Base-by-base conservation (phyloP, 768 basidiomycete genomes). In the Asterophora parasitica region DNA sequence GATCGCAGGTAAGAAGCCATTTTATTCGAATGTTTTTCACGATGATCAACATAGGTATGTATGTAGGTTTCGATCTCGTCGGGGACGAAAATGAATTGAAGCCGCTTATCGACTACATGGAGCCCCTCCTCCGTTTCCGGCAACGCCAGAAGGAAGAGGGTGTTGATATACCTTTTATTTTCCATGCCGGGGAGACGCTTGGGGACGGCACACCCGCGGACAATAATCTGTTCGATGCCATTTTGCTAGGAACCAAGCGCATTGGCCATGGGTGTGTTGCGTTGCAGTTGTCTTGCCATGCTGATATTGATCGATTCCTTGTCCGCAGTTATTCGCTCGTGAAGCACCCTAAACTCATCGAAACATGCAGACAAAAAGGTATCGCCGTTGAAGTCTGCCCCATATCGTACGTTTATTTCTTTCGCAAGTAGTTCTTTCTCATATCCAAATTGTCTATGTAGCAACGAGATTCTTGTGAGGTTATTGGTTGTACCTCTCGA, bases 111-210 rank as follows among this genome's bases (percentile, higher is more conserved):
- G 65, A 85, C 57, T 89, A 88, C 59, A 60, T 81, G 23, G 75
- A 78, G 28, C 75, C 76, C 8, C 69, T 92, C 5, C 62, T 84
- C 4, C 68, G 65, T 35, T 90, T 89, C 67, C 66, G 73, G 26
- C 65, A 74, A 40, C 76, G 77, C 19, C 76, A 79, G 56, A 70
- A 77, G 42, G 77, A 81, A 50, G 68, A 75, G 37, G 73, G 77
- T 0, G 55, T 90, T 1, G 75, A 82, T 26, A 79, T 89, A 19
- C 88, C 88, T 0, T 88, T 87, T 63, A 74, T 89, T 39, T 81
- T 88, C 56, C 88, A 90, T 56, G 86, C 85, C 0, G 88, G 88
- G 15, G 88, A 90, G 65, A 90, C 88, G 0, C 72, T 85, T 16
- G 84, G 85, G 4, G 88, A 90, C 59, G 88, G 88, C 5, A 79